Base-by-base conservation (phyloP, 805 yeast genomes). In the Maudiozyma bulderi region DNA sequence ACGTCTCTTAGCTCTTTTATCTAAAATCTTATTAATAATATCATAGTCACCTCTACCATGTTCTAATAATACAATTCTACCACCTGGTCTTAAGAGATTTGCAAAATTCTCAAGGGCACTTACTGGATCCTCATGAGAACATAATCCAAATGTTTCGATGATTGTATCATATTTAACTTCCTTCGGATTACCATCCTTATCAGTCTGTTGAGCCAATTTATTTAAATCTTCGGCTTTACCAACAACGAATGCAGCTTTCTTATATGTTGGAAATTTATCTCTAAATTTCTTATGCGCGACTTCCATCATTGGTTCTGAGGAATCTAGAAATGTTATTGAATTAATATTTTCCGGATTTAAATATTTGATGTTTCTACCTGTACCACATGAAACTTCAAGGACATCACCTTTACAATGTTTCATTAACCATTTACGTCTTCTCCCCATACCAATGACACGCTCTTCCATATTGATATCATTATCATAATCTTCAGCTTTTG, bases 81-180 rank as follows among this genome's bases (percentile, higher is more conserved):
- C 99, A 13, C 88, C 91, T 0, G 97, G 96, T 58, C 84, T 85
- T 55, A 93, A 74, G 39, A 93, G 67, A 30, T 70, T 58, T 13
- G 75, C 72, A 81, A 93, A 86, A 59, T 86, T 87, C 52, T 80
- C 69, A 58, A 93, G 70, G 0, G 96, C 95, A 51, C 69, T 71
- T 1, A 86, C 88, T 0, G 99, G 99, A 61, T 93, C 95, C 56
- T 90, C 84, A 61, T 93, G 97, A 0, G 98, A 90, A 68, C 99
- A 93, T 43, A 93, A 71, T 0, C 99, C 99, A 69, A 93, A 93
- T 0, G 97, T 86, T 66, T 93, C 98, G 44, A 86, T 75, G 28
- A 93, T 84, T 0, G 97, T 90, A 62, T 93, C 99, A 62, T 91
- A 93, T 60, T 81, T 81, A 51, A 84, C 73, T 2, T 56, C 46